phyloP scores from a whole-genome alignment of 371 early-diverging fungal genomes.

The Parasitella parasitica region DNA sequence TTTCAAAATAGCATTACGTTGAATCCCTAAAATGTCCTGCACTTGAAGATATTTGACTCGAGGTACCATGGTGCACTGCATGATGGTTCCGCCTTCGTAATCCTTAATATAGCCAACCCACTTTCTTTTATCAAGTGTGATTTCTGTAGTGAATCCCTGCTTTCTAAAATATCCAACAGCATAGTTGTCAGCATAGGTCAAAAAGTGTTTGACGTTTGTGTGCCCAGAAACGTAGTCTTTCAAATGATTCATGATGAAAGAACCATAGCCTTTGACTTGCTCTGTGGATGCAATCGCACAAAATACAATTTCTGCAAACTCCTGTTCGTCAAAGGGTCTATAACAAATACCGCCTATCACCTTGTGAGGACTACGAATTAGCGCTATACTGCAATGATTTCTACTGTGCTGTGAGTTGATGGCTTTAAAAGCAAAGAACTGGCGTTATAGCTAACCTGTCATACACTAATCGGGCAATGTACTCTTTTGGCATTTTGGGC shows the following conservation, averaged over 20 bases:
- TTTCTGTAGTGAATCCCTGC: conserved; percentile 98
- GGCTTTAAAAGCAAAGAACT: no score
- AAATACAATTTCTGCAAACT: conserved; percentile 99
- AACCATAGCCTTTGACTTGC: conserved; percentile 98
- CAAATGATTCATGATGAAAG: conserved; percentile 90
- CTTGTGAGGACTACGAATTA: conserved; percentile 56
- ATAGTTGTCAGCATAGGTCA: conserved; percentile 99
- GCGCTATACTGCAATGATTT: conserved; percentile 82
- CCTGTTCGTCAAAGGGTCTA: conserved; percentile 86
- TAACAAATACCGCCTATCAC: conserved; percentile 98
- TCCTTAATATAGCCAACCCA: conserved; percentile 99
- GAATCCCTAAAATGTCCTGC: conserved; percentile 61
- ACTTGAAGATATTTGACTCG: conserved; percentile 58
- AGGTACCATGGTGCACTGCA: conserved; percentile 77
- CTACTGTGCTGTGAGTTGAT: no score
- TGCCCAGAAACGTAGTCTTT: conserved; percentile 83
- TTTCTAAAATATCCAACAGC: conserved; percentile 99
- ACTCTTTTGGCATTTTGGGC: conserved; percentile 99
- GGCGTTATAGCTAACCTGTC: no score
- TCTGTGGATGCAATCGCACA: conserved; percentile 96
- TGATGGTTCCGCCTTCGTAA: conserved; percentile 99
- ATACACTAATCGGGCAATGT: conserved; percentile 97
- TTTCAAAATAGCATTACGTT: conserved; percentile 77
- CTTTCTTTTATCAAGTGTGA: conserved; percentile 86
- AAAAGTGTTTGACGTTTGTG: conserved; percentile 80